Evolutionary conservation across 176 grass and related monocot species (phyloP).

Genomic region (Poa pratensis): DNA sequence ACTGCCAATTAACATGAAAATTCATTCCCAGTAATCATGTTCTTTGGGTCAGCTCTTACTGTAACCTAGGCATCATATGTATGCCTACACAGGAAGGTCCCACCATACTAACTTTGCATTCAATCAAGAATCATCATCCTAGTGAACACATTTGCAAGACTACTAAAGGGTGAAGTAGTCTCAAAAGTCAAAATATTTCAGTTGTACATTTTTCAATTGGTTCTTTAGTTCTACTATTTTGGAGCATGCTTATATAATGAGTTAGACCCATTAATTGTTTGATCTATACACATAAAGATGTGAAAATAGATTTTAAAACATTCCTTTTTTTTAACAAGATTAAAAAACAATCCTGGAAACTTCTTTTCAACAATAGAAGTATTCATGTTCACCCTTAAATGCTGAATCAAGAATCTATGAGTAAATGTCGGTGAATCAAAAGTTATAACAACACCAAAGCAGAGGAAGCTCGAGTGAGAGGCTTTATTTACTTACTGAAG

Average conservation of each 20-base stretch:
- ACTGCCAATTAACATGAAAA: background rate
- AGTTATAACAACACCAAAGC: background rate
- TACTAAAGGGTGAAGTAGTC: background rate
- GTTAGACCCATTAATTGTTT: background rate
- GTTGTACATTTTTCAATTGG: background rate
- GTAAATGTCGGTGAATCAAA: background rate
- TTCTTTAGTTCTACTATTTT: background rate
- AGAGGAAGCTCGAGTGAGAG: background rate
- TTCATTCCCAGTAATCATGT: background rate
- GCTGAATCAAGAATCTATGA: background rate
- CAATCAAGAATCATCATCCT: background rate
- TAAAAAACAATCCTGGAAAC: background rate
- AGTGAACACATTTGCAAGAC: background rate
- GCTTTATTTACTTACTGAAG: conserved; percentile 71
- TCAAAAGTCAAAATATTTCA: background rate
- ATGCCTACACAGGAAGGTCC: background rate
- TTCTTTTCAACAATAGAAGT: background rate
- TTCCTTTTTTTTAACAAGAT: too few species aligned
- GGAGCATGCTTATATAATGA: background rate
- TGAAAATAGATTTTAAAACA: background rate
- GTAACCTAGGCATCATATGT: background rate
- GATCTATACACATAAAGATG: conserved; percentile 6
- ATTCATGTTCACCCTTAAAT: background rate
- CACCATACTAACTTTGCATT: background rate
- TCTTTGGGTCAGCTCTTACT: background rate